Evolutionary conservation across 768 basidiomycete species (phyloP).

Genomic region (Crucibulum laeve): DNA sequence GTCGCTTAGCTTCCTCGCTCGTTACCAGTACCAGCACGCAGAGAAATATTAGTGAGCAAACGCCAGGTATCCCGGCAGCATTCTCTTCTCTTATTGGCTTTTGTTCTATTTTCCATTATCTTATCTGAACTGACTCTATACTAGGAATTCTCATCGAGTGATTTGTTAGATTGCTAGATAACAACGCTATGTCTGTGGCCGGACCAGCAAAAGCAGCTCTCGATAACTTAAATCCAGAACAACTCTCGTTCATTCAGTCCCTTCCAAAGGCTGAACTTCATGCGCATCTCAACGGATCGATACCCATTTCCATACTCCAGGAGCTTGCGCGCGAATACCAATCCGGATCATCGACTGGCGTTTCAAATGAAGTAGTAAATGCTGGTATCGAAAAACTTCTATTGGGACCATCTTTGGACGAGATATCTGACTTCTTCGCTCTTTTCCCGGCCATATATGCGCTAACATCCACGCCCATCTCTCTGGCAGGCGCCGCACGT

Average conservation of each 20-base stretch:
- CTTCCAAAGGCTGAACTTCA: conserved; percentile 85
- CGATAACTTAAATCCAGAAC: conserved; percentile 40
- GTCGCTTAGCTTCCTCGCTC: no score
- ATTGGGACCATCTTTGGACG: conserved; percentile 38
- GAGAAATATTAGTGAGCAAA: no score
- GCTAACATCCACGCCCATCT: conserved; percentile 56
- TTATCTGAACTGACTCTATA: no score
- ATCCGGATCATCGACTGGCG: conserved; percentile 5
- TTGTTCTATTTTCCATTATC: background rate
- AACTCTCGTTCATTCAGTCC: conserved; percentile 53
- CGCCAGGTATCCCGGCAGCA: no score
- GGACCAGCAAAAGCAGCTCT: conserved; percentile 51
- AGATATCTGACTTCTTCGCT: conserved; percentile 67
- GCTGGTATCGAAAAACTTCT: conserved; percentile 33
- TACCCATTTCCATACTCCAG: conserved; percentile 61
- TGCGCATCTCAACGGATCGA: conserved; percentile 83
- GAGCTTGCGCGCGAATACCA: conserved; percentile 50
- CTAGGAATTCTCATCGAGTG: no score
- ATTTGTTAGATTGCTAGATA: no score
- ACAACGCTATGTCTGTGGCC: conserved; percentile 25
- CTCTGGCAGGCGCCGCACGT: conserved; percentile 51
- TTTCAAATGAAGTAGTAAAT: conserved; percentile 22
- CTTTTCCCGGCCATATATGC: conserved; percentile 80
- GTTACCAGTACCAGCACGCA: no score
- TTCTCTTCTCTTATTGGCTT: no score